These are phyloP conservation scores for Reutealis trisperma DNA, from an alignment of 345 rosid species.

Conservation along the genomic window DNA sequence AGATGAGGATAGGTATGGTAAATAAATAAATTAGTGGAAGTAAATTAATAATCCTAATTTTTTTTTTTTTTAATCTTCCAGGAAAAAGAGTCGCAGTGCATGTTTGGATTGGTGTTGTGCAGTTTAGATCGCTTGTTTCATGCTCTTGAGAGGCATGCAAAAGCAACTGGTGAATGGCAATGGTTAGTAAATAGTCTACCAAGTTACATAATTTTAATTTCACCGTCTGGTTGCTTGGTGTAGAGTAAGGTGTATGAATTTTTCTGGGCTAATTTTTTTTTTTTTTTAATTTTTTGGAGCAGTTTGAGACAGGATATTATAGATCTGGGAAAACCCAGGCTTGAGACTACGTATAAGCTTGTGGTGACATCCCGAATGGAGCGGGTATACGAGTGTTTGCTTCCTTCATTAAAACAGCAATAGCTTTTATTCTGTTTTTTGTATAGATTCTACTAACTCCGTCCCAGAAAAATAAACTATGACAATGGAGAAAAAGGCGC, in stretches of 20 bases:
- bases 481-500: background rate
- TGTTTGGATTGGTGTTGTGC: conserved; percentile 74
- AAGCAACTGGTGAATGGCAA: conserved; percentile 82
- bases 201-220: background rate
- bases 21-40: too few species aligned
- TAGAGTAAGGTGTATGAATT: background rate
- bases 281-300: conserved; percentile 20
- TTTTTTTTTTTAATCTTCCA: conserved; percentile 27
- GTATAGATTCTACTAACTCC: background rate
- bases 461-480: background rate
- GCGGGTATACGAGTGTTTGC: conserved; percentile 74
- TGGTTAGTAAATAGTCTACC: conserved; percentile 46
- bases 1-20: background rate
- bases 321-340: conserved; percentile 68
- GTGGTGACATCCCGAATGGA: conserved; percentile 62
- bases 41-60: background rate
- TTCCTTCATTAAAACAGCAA: conserved; percentile 54
- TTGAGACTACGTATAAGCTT: conserved; percentile 64
- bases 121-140: conserved; percentile 65
- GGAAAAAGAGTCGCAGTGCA: conserved; percentile 75
- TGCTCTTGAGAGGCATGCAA: conserved; percentile 75
- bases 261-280: conserved; percentile 17
- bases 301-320: conserved; percentile 83
- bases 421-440: conserved; percentile 21
- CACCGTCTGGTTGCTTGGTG: background rate